Evolutionary conservation across 179 eudicot genomes (phyloP), one percentile per base, ranked within the genome.

Genomic region (Nepenthes alata): DNA sequence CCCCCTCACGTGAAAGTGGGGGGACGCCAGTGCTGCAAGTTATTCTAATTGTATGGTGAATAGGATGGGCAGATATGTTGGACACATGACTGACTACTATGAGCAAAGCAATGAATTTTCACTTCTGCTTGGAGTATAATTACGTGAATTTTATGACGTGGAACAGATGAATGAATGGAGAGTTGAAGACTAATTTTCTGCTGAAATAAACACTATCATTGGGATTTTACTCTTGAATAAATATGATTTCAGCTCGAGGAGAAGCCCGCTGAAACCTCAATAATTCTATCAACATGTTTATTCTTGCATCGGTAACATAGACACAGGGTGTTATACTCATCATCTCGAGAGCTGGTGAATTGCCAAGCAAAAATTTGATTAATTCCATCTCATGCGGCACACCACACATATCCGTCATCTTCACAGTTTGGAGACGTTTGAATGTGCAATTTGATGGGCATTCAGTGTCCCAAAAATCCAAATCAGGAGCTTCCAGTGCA

Each of bases 341-440:
- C 37, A 51, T 66, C 70, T 83, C 82, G 11, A 93, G 81, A 45
- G 50, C 57, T 0, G 95, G 95, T 8, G 96, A 83, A 53, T 75
- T 84, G 35, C 55, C 76, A 52, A 93, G 80, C 68, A 89, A 61
- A 69, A 81, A 78, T 62, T 81, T 79, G 56, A 89, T 85, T 10
- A 93, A 75, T 55, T 74, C 76, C 95, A 93, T 86, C 78, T 89
- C 96, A 52, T 83, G 87, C 25, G 85, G 90, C 68, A 81, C 76
- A 2, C 93, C 95, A 41, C 74, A 81, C 65, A 86, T 61, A 67
- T 93, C 98, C 48, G 85, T 74, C 76, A 93, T 71, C 79, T 73
- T 83, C 67, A 89, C 87, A 13, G 58, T 72, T 76, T 72, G 79
- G 65, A 93, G 87, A 10, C 63, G 78, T 15, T 70, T 67, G 55